phyloP scores from a whole-genome alignment of 2,329 filamentous ascomycete species.

The Trichophaea hybrida region DNA sequence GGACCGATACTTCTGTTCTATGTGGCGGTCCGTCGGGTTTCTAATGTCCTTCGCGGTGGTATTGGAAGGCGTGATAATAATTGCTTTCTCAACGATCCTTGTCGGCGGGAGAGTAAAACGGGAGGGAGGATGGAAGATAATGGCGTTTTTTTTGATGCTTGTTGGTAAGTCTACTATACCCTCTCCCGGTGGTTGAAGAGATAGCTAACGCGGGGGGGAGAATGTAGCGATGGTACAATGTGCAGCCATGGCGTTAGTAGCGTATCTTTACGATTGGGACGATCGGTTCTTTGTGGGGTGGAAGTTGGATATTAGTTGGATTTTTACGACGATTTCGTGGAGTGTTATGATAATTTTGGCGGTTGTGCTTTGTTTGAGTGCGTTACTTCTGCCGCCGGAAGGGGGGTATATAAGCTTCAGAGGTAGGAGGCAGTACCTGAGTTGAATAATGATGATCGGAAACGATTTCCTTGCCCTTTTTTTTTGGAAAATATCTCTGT shows the following conservation, averaged over 20 bases:
- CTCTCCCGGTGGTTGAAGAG: neutral
- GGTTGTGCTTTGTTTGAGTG: slow-evolving; percentile 18
- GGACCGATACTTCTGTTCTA: slow-evolving; percentile 67
- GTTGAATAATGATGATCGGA: too few species aligned
- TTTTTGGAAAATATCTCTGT: too few species aligned
- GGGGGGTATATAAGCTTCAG: slow-evolving; percentile 25
- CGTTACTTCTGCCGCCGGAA: slow-evolving; percentile 23
- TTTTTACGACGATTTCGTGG: slow-evolving; percentile 26
- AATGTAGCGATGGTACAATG: slow-evolving; percentile 20
- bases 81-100: slow-evolving; percentile 64
- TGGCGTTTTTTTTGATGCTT: slow-evolving; percentile 49
- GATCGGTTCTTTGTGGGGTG: slow-evolving; percentile 27
- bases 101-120: slow-evolving; percentile 65
- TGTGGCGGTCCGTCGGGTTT: slow-evolving; percentile 83
- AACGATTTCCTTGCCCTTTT: too few species aligned
- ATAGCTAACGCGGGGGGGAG: neutral
- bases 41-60: slow-evolving; percentile 72
- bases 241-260: slow-evolving; percentile 21
- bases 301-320: slow-evolving; percentile 25
- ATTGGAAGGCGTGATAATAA: slow-evolving; percentile 65
- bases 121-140: slow-evolving; percentile 67
- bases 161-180: slow-evolving; percentile 33
- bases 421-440: slow-evolving; percentile 1
- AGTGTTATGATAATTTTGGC: slow-evolving; percentile 19
- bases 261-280: slow-evolving; percentile 26